These are phyloP conservation scores for Backusella psychrophila DNA, from an alignment of 192 early-diverging fungal genomes.

Conservation along the genomic window DNA sequence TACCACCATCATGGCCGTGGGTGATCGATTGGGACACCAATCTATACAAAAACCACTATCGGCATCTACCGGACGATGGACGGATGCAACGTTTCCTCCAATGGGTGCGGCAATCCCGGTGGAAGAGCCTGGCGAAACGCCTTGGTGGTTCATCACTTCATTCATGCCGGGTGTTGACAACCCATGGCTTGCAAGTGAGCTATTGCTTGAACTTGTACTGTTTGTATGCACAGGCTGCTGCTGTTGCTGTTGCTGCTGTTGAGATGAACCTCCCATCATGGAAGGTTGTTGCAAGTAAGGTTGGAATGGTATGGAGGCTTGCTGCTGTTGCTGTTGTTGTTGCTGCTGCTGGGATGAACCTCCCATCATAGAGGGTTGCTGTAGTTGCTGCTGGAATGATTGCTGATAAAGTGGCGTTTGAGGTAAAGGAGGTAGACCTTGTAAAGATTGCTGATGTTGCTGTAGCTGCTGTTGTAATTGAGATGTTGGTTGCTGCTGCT, in stretches of 20 bases:
- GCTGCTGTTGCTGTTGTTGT: background rate
- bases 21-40: slow-evolving; percentile 85
- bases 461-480: slow-evolving; percentile 19
- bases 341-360: background rate
- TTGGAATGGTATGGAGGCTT: background rate
- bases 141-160: slow-evolving; percentile 5
- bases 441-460: slow-evolving; percentile 3
- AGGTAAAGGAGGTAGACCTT: background rate
- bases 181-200: slow-evolving; percentile 19
- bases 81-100: slow-evolving; percentile 23
- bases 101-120: slow-evolving; percentile 7
- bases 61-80: slow-evolving; percentile 47
- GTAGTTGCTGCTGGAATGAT: background rate
- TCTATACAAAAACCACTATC: slow-evolving; percentile 81
- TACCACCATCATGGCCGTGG: slow-evolving; percentile 78
- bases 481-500: background rate
- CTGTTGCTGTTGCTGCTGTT: background rate
- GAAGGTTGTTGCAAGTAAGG: background rate
- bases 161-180: background rate
- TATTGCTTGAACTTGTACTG: slow-evolving; percentile 17
- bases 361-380: background rate
- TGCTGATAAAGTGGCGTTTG: background rate
- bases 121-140: slow-evolving; percentile 9
- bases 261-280: background rate
- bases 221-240: slow-evolving; percentile 19